Evolutionary conservation across 2,329 filamentous ascomycete species (phyloP).

Genomic region (Colletotrichum agaves): DNA sequence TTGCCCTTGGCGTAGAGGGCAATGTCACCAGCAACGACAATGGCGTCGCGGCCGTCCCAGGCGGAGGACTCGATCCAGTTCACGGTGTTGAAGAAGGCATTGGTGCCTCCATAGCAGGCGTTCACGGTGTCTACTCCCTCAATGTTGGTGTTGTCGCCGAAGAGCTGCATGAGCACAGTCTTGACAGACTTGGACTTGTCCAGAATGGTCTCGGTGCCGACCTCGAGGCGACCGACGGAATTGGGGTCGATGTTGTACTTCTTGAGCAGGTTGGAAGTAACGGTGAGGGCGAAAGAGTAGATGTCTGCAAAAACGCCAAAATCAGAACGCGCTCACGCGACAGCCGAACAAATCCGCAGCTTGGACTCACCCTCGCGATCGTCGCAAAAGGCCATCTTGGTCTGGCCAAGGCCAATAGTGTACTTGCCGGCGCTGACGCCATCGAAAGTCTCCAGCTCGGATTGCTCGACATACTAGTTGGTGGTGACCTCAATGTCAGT

Average conservation of each 20-base stretch:
- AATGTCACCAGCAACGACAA: slow-evolving; percentile 85
- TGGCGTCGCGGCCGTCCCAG: slow-evolving; percentile 85
- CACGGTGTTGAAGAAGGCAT: slow-evolving; percentile 83
- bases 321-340: slow-evolving; percentile 38
- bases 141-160: slow-evolving; percentile 84
- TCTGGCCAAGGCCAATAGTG: slow-evolving; percentile 91
- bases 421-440: slow-evolving; percentile 85
- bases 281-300: slow-evolving; percentile 86
- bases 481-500: slow-evolving; percentile 5
- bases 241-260: slow-evolving; percentile 87
- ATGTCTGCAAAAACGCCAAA: slow-evolving; percentile 68
- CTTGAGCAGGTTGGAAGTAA: slow-evolving; percentile 78
- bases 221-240: slow-evolving; percentile 82
- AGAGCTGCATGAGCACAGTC: slow-evolving; percentile 88
- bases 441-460: slow-evolving; percentile 87
- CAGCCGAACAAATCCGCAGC: not conserved
- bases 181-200: slow-evolving; percentile 95
- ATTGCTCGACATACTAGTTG: slow-evolving; percentile 81
- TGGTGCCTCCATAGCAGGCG: slow-evolving; percentile 88
- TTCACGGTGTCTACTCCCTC: slow-evolving; percentile 87
- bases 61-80: slow-evolving; percentile 90
- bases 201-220: slow-evolving; percentile 85
- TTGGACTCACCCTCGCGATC: slow-evolving; percentile 79
- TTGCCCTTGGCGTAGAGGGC: slow-evolving; percentile 87
- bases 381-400: slow-evolving; percentile 92